phyloP scores from a whole-genome alignment of 345 rosid species.

The Gossypium anomalum region DNA sequence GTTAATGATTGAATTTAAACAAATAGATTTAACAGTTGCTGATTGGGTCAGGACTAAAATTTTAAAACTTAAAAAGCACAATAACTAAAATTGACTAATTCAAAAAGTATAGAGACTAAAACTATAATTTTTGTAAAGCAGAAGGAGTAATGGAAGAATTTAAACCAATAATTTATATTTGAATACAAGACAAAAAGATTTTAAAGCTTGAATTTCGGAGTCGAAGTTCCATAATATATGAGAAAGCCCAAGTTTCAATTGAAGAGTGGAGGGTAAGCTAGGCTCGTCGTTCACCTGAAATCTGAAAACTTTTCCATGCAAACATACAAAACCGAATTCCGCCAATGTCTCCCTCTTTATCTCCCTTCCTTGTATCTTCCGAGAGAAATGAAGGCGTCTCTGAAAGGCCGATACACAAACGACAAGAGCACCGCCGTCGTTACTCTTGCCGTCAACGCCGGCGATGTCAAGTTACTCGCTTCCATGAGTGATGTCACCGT shows the following conservation, averaged over 20 bases:
- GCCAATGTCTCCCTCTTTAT: neutral
- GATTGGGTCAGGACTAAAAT: too few species aligned
- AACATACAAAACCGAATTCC: neutral
- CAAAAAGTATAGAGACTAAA: too few species aligned
- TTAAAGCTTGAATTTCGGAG: too few species aligned
- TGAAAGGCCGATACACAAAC: conserved; percentile 58
- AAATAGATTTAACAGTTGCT: conserved; percentile 6
- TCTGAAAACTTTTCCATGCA: neutral
- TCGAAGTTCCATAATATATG: too few species aligned
- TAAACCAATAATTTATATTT: too few species aligned
- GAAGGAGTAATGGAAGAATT: too few species aligned
- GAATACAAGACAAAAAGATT: too few species aligned
- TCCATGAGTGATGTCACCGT: conserved; percentile 75
- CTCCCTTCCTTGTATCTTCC: conserved; percentile 16
- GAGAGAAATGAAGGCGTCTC: conserved; percentile 62
- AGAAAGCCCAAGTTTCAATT: neutral
- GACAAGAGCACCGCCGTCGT: conserved; percentile 51
- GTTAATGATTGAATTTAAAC: too few species aligned
- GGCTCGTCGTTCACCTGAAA: neutral
- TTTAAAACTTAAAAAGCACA: too few species aligned
- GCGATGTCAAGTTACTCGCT: conserved; percentile 67
- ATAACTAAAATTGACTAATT: too few species aligned
- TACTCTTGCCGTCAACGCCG: conserved; percentile 44
- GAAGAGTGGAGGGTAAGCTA: neutral
- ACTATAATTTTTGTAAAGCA: too few species aligned